Base-by-base conservation (phyloP, 2,329 filamentous ascomycete species). In the Fusarium sp. region DNA sequence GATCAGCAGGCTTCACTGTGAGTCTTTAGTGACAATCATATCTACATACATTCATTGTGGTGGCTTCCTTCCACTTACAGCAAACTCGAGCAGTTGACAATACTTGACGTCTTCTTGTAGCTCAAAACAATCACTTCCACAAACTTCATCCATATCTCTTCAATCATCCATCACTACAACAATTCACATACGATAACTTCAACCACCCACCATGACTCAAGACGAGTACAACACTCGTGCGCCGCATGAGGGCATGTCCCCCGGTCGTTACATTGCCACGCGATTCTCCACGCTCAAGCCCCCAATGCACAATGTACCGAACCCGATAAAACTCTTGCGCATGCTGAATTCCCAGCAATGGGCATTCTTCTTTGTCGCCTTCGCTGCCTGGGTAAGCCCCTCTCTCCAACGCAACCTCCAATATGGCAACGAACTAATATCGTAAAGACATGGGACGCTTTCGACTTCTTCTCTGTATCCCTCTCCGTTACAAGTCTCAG, bases 381-480 rank as follows among this genome's bases (percentile, higher is more conserved):
- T 88, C 49, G 76, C 79, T 29, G 86, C 85, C n/a, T 89, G 86
- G 86, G 85, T 87, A 77, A 52, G 82, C 37, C n/a, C 10, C 11
- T 21, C 11, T 8, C 13, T 10, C 18, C 8, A 23, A 5, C 8
- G 4, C 3, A 6, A 7, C 6, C 8, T 18, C 6, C 4, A 15
- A 9, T 41, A 6, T 15, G 1, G 16, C 15, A 3, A 48, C 23
- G 53, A 28, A 59, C 66, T 20, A 2, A 42, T 6, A 1, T 6
- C 6, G 21, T 16, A 28, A 28, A 88, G 86, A 85, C 85, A 2
- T 89, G 86, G 87, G 88, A 90, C 73, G 83, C 88, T 6, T 91
- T 90, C 68, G 89, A 91, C 76, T 91, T 90, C 80, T 89, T 90
- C 76, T 89, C 87, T 44, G 88, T 91, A 26, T 88, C 86, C 2